Evolutionary conservation across 345 rosid species (phyloP).

Genomic region (Eucalyptus sideroxylon): DNA sequence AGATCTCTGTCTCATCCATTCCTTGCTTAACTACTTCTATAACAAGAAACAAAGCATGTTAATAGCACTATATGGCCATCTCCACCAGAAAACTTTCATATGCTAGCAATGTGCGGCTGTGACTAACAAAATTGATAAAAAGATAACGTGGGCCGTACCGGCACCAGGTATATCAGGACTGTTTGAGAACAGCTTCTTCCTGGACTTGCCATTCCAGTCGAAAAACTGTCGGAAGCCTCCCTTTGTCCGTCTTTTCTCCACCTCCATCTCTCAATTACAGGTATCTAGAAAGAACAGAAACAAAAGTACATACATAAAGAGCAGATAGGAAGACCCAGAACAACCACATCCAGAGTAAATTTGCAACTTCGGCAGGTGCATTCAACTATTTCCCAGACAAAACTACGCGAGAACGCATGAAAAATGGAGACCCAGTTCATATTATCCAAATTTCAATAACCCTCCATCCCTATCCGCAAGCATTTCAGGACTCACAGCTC

Average conservation of each 20-base stretch:
- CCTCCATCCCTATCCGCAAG: neutral
- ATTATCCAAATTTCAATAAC: neutral
- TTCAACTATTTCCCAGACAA: neutral
- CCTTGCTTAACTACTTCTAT: slow-evolving; percentile 32
- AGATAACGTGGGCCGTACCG: slow-evolving; percentile 15
- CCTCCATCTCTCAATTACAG: slow-evolving; percentile 45
- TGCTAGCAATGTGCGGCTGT: neutral
- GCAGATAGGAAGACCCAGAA: neutral
- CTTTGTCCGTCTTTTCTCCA: slow-evolving; percentile 52
- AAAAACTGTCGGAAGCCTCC: slow-evolving; percentile 55
- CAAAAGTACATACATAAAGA: neutral
- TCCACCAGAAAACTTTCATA: neutral
- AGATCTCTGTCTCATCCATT: slow-evolving; percentile 19
- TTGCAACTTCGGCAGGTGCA: neutral
- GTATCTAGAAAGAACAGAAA: neutral
- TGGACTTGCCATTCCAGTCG: slow-evolving; percentile 85
- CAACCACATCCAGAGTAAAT: neutral
- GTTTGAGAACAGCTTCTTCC: slow-evolving; percentile 58
- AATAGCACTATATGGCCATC: neutral
- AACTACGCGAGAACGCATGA: neutral
- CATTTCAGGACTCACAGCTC: neutral
- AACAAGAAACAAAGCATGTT: neutral
- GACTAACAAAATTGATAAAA: neutral
- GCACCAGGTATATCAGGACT: slow-evolving; percentile 25
- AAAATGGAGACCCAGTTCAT: neutral